Evolutionary conservation across 257 asterid genomes (phyloP).

Genomic region (Solanum chiquidenum): DNA sequence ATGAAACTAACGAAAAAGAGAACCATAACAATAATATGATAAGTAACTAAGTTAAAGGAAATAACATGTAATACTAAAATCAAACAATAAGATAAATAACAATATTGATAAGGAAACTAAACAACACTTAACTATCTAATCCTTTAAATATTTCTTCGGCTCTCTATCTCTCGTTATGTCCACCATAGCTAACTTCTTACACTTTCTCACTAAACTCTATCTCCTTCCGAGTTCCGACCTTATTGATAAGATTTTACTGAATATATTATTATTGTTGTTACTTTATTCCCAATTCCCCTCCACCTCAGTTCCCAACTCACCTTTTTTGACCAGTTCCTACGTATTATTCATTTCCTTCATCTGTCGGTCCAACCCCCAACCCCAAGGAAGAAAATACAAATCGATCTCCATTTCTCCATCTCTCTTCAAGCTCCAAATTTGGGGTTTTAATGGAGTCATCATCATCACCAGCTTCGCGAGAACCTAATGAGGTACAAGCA

Average conservation of each 20-base stretch:
- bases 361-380: background rate
- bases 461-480: background rate
- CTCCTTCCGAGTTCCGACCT: no score
- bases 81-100: no score
- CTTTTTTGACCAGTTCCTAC: background rate
- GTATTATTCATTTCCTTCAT: background rate
- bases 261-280: no score
- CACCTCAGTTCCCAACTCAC: background rate
- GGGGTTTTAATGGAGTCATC: background rate
- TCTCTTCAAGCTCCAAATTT: background rate
- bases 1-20: no score
- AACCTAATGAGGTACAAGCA: background rate
- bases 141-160: background rate
- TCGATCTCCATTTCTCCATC: background rate
- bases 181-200: accelerated
- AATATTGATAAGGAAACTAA: no score
- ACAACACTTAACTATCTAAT: no score
- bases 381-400: background rate
- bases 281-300: no score
- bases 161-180: background rate
- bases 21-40: no score
- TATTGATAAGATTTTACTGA: no score
- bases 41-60: no score
- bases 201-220: background rate
- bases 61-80: no score